These are phyloP conservation scores for Juglanconis oblonga DNA, from an alignment of 2,329 filamentous ascomycete genomes.

Conservation along the genomic window DNA sequence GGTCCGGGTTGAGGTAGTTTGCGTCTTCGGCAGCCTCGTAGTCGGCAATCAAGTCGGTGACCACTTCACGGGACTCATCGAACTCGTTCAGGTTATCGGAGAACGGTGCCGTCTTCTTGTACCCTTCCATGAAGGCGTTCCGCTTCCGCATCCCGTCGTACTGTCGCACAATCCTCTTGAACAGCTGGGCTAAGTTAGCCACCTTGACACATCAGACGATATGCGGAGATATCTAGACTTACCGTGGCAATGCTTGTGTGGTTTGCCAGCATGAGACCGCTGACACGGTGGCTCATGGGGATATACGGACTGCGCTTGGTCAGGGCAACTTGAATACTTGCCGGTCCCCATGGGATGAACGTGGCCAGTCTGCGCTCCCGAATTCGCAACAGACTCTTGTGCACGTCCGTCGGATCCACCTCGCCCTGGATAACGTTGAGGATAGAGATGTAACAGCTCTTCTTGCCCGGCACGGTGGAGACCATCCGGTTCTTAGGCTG, in stretches of 20 bases:
- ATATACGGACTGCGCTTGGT: slow-evolving; percentile 97
- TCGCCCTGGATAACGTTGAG: slow-evolving; percentile 99
- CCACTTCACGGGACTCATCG: slow-evolving; percentile 89
- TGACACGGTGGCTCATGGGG: slow-evolving; percentile 89
- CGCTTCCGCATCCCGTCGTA: slow-evolving; percentile 94
- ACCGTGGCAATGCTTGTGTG: slow-evolving; percentile 94
- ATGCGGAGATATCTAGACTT: slow-evolving; percentile 28
- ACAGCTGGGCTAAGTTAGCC: slow-evolving; percentile 53
- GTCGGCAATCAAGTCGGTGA: slow-evolving; percentile 85
- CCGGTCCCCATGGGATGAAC: slow-evolving; percentile 98
- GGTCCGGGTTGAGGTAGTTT: slow-evolving; percentile 80
- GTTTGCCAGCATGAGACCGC: slow-evolving; percentile 95
- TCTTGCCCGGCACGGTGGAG: slow-evolving; percentile 89
- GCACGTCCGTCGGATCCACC: slow-evolving; percentile 95
- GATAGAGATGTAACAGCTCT: slow-evolving; percentile 98
- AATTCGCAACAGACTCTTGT: slow-evolving; percentile 96
- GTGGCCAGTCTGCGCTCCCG: slow-evolving; percentile 89
- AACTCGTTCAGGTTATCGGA: slow-evolving; percentile 90
- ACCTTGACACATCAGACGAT: neutral
- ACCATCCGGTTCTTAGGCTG: slow-evolving; percentile 99
- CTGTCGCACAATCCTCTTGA: slow-evolving; percentile 88
- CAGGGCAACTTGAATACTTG: slow-evolving; percentile 93
- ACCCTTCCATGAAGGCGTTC: slow-evolving; percentile 93
- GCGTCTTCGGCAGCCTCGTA: slow-evolving; percentile 93
- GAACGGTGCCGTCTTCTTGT: slow-evolving; percentile 95